Percentiles rank a stretch among this genome's conserved stretches.
These are phyloP conservation scores for Venturia asperata DNA, from an alignment of 2,329 filamentous ascomycete genomes.

Conservation along the genomic window DNA sequence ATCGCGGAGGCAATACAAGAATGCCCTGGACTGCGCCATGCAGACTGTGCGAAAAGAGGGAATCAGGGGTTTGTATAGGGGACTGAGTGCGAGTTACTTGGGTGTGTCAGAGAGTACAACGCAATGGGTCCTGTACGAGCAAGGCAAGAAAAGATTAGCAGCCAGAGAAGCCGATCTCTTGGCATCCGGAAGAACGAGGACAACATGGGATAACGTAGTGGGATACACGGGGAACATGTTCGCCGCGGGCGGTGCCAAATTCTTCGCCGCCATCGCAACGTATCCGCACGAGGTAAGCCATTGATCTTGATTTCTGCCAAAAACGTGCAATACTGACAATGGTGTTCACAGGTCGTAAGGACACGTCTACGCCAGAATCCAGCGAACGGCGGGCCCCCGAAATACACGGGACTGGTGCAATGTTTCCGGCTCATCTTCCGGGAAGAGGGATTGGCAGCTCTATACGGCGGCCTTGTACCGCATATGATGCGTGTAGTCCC, in stretches of 20 bases:
- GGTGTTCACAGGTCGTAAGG: slow-evolving; percentile 56
- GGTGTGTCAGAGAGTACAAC: slow-evolving; percentile 84
- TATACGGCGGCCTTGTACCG: slow-evolving; percentile 87
- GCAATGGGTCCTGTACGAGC: slow-evolving; percentile 92
- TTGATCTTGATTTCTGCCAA: neutral
- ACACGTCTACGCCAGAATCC: slow-evolving; percentile 82
- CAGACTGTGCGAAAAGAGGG: slow-evolving; percentile 79
- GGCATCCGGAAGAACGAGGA: slow-evolving; percentile 55
- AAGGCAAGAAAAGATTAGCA: slow-evolving; percentile 71
- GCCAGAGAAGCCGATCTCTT: slow-evolving; percentile 51
- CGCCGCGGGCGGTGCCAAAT: slow-evolving; percentile 76
- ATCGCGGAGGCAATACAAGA: slow-evolving; percentile 65
- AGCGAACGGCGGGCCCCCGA: slow-evolving; percentile 60
- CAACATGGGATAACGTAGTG: slow-evolving; percentile 65
- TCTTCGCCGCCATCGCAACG: slow-evolving; percentile 73
- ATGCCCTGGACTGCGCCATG: slow-evolving; percentile 78
- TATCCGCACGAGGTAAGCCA: slow-evolving; percentile 80
- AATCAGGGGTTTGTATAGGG: slow-evolving; percentile 74
- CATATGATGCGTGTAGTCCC: slow-evolving; percentile 88
- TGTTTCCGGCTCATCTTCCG: slow-evolving; percentile 83
- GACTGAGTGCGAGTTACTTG: slow-evolving; percentile 83
- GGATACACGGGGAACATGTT: slow-evolving; percentile 72
- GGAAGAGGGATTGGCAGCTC: slow-evolving; percentile 75
- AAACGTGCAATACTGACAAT: neutral
- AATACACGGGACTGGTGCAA: slow-evolving; percentile 82